Conservation (phyloP, 75 land plant genomes). For the Picea glauca region DNA sequence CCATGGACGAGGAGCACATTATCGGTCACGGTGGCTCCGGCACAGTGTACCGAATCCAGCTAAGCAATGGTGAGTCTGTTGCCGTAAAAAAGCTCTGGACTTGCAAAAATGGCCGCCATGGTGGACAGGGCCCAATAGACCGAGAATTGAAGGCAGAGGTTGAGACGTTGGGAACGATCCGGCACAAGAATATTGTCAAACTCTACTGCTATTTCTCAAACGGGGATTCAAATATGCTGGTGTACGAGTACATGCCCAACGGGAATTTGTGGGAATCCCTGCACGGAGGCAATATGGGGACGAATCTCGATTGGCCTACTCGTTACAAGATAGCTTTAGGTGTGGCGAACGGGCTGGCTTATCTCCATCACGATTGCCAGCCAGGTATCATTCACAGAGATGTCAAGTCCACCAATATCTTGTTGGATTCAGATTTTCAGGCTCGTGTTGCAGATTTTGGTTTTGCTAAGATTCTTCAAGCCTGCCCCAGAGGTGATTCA, state of each 20-base stretch:
- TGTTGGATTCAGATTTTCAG: conserved; percentile 55
- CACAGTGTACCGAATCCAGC: conserved; percentile 65
- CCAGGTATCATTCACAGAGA: conserved; percentile 82
- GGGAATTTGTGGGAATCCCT: conserved; percentile 93
- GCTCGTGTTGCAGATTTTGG: conserved; percentile 93
- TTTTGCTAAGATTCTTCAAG: conserved; percentile 83
- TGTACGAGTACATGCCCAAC: too few species aligned
- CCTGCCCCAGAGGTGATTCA: conserved; percentile 39
- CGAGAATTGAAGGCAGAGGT: conserved; percentile 59
- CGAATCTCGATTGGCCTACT: conserved; percentile 72
- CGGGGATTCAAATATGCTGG: too few species aligned
- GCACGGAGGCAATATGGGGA: conserved; percentile 90
- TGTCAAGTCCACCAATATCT: conserved; percentile 81
- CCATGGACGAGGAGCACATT: conserved; percentile 69
- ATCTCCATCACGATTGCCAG: conserved; percentile 79
- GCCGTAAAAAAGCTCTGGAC: conserved; percentile 88
- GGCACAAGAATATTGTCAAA: too few species aligned
- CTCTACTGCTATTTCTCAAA: too few species aligned
- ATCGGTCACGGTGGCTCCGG: conserved; percentile 85
- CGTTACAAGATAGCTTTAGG: conserved; percentile 70
- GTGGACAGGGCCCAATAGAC: neutral
- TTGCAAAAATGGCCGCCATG: conserved; percentile 9
- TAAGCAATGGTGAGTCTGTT: conserved; percentile 59
- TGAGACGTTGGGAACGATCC: too few species aligned
- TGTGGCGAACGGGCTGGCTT: too few species aligned